phyloP scores from a whole-genome alignment of 1,139 yeast genomes.

The Diutina catenulata region DNA sequence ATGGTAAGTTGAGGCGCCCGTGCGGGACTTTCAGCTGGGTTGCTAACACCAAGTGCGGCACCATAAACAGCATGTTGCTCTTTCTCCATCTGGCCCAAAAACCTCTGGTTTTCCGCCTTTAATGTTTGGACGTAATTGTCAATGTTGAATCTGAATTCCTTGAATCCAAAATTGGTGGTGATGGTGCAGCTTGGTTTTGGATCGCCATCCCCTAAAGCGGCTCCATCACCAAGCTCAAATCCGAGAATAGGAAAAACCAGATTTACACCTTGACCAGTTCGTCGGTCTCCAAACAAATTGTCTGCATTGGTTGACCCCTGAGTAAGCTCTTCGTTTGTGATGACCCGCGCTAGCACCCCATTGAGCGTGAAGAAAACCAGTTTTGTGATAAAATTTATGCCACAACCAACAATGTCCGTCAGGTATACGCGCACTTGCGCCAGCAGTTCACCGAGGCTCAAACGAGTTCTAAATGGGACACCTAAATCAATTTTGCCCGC shows the following conservation, averaged over 20 bases:
- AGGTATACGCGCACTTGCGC: not conserved
- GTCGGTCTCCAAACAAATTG: not conserved
- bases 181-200: constrained; percentile 18
- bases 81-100: not conserved
- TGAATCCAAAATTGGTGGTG: constrained; percentile 61
- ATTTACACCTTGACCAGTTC: not conserved
- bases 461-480: not conserved
- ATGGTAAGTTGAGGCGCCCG: not conserved
- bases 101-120: constrained; percentile 14
- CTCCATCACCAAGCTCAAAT: not conserved
- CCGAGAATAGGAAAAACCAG: constrained; percentile 1
- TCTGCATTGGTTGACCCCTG: not conserved
- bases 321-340: constrained; percentile 1
- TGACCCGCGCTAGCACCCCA: constrained; percentile 4
- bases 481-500: not conserved
- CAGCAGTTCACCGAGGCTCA: not conserved
- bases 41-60: not conserved
- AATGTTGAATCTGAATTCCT: constrained; percentile 55
- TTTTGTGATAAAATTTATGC: constrained; percentile 56
- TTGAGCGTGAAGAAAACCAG: constrained; percentile 47
- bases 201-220: constrained; percentile 17
- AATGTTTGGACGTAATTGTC: constrained; percentile 43
- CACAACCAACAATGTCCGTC: constrained; percentile 70
- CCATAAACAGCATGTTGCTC: not conserved
- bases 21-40: not conserved